Base-by-base conservation (phyloP, 2,329 filamentous ascomycete species). In the Colletotrichum australisinense region DNA sequence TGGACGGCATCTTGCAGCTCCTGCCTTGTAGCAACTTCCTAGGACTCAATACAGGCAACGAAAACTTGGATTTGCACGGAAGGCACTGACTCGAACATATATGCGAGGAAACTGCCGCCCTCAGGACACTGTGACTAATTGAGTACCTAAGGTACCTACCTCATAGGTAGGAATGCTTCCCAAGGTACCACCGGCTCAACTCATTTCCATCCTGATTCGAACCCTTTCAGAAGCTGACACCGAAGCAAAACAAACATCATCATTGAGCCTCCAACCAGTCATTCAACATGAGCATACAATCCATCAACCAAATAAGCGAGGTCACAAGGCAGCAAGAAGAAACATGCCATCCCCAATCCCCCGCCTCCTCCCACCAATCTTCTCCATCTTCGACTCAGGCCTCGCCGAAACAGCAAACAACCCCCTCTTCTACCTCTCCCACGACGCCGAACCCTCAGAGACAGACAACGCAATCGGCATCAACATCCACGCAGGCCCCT, bases 401-500 rank as follows among this genome's bases (percentile, higher is more conserved):
- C 52, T 64, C 24, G 49, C 62, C 30, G 46, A 64, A 32, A 55
- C 22, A 14, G 62, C 30, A 22, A 52, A 64, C 46, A 26, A 38
- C n/a, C 62, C 62, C 22, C 28, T 64, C 5, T 64, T 64, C 14
- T 64, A 52, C 22, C 30, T 64, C 14, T 53, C 46, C 42, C 52
- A 64, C 49, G 62, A 64, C 38, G 60, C 49, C 3, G 62, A 64
- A 24, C 62, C 62, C n/a, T 64, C 62, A 7, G 46, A 53, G 7
- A 11, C 19, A n/a, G 42, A 49, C 42, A 64, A 38, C 22, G 28
- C 52, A 22, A 22, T 64, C 12, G 62, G 62, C 49, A 64, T 64
- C 49, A 64, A 64, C n/a, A 46, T 64, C 7, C 62, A 64, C 49
- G 62, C 46, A 9, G 62, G 62, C 14, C 62, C 62, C 62, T 55